phyloP scores from a whole-genome alignment of 345 rosid genomes.

The Rhodomyrtus tomentosa region DNA sequence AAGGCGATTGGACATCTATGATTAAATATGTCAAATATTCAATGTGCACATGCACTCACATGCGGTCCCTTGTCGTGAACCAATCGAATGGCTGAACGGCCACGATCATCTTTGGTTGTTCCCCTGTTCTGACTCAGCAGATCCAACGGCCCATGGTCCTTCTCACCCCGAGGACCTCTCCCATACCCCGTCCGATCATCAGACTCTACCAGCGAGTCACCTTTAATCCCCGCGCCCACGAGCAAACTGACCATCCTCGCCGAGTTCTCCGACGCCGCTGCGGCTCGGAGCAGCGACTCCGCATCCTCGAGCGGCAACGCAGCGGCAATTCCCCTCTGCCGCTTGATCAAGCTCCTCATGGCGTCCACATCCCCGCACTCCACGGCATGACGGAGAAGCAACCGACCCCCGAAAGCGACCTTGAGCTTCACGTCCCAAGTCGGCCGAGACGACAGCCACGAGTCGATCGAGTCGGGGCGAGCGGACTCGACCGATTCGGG shows the following conservation, averaged over 20 bases:
- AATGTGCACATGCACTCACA: slow-evolving; percentile 13
- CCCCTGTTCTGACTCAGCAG: neutral
- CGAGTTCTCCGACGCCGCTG: slow-evolving; percentile 23
- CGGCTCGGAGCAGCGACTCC: slow-evolving; percentile 29
- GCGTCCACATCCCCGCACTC: slow-evolving; percentile 18
- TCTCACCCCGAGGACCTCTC: neutral
- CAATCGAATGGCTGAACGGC: slow-evolving; percentile 29
- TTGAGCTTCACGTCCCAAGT: slow-evolving; percentile 40
- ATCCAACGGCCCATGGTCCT: slow-evolving; percentile 15
- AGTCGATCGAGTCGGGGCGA: slow-evolving; percentile 6
- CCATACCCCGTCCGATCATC: neutral
- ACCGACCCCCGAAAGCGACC: slow-evolving; percentile 42
- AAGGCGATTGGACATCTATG: neutral
- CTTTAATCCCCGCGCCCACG: slow-evolving; percentile 28
- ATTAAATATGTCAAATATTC: neutral
- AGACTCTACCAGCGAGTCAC: neutral
- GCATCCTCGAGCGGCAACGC: slow-evolving; percentile 19
- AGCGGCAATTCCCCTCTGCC: slow-evolving; percentile 20
- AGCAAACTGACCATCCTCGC: slow-evolving; percentile 32
- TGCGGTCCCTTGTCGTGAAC: slow-evolving; percentile 18
- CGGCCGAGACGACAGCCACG: slow-evolving; percentile 16
- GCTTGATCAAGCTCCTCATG: slow-evolving; percentile 31
- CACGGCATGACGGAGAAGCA: slow-evolving; percentile 48
- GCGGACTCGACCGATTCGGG: neutral
- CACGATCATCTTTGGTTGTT: slow-evolving; percentile 18